A percentile compares a stretch with the other conserved stretches of the same genome.
Evolutionary conservation across 164 flowering plant species (phyloP).

Genomic region (Liquidambar formosana): DNA sequence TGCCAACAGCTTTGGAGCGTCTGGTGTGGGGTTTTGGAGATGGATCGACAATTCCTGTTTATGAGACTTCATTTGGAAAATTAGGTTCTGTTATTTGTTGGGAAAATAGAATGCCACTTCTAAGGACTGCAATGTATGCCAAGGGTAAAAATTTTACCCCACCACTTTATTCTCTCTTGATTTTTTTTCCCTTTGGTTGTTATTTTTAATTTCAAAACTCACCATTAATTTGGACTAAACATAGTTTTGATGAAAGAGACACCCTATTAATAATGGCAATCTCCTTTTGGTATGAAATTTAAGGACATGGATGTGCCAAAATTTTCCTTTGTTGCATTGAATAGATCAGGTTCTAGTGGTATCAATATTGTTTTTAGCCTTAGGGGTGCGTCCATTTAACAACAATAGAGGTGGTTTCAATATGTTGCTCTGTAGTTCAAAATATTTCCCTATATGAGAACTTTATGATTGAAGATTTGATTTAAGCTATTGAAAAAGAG

Average conservation of each 20-base stretch:
- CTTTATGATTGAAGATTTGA: neutral
- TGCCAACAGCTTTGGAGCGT: slow-evolving; percentile 92
- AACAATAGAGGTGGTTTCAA: neutral
- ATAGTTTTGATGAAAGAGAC: too few relatives aligned
- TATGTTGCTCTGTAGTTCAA: too few relatives aligned
- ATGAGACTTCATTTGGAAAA: slow-evolving; percentile 82
- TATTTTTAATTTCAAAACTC: too few relatives aligned
- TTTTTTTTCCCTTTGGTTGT: neutral
- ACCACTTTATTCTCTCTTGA: neutral
- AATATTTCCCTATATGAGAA: neutral
- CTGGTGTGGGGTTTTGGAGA: slow-evolving; percentile 97
- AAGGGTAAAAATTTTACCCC: slow-evolving; percentile 57
- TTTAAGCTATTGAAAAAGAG: too few relatives aligned
- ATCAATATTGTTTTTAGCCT: too few relatives aligned
- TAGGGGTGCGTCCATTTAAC: too few relatives aligned
- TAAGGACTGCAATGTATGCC: slow-evolving; percentile 90
- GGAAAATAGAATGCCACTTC: slow-evolving; percentile 97
- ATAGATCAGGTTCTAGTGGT: too few relatives aligned
- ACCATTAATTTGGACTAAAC: too few relatives aligned
- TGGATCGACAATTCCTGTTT: slow-evolving; percentile 91
- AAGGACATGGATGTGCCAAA: too few relatives aligned
- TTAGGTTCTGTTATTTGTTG: slow-evolving; percentile 93
- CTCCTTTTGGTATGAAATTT: too few relatives aligned
- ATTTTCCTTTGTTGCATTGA: too few relatives aligned
- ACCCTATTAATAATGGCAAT: too few relatives aligned